Base-by-base conservation (phyloP, 495 filamentous ascomycete genomes). In the Zalerion maritima region DNA sequence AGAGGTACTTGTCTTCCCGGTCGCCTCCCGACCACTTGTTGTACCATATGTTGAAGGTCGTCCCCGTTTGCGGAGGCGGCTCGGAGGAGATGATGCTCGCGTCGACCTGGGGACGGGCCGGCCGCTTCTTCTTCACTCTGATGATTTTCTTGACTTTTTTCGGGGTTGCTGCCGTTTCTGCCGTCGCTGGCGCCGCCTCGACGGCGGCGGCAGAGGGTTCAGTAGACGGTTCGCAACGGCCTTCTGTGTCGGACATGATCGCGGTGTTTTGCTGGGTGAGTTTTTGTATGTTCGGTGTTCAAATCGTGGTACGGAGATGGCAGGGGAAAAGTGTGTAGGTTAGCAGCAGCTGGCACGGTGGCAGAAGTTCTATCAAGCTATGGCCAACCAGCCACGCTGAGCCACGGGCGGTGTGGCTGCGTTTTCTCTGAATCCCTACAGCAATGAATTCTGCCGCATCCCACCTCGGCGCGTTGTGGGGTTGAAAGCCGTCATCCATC, bases 11-110 rank as follows among this genome's bases (percentile, higher is more conserved):
- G 59, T 94, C 86, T 42, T 94, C 87, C 23, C 86, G 75, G 51
- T 97, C 86, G 34, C 91, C 87, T 28, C 87, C 89, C 4, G 71
- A 73, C 84, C 84, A 94, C 52, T 92, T 93, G 57, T 89, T 91
- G 50, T 92, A 87, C 80, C 81, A 92, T 36, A 87, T 81, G 41
- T 94, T 94, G 65, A 87, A 97, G 29, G 81, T 76, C 0, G 80
- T 86, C 22, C 89, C 89, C 0, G 87, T 94, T 41, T 94, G 86
- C 2, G 79, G 77, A 1, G 87, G 81, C 1, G 76, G 77, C 36
- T 91, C 80, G 27, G 73, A 73, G 29, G 64, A 65, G 47, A 91
- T 64, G n/a, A 73, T 71, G 5, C 74, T 66, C 1, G 87, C 73
- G 43, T 97, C 91, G 36, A 94, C 74, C 55, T 94, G 71, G 1